These are phyloP conservation scores for Suhomyces prunicola DNA, from an alignment of 805 yeast species.

Conservation along the genomic window DNA sequence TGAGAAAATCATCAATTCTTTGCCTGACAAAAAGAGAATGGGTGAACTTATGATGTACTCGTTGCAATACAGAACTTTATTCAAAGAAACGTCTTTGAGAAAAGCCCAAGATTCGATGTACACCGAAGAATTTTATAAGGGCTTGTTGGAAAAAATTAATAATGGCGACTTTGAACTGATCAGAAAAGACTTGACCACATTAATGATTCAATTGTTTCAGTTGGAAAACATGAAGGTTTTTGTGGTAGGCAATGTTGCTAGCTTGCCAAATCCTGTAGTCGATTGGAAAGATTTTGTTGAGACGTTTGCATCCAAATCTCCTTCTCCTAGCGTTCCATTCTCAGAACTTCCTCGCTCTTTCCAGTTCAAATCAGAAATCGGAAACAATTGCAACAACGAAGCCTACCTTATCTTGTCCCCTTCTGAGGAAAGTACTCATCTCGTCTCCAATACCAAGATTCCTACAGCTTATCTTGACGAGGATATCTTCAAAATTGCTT, in stretches of 20 bases:
- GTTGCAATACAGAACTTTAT: conserved; percentile 50
- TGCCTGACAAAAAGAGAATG: conserved; percentile 62
- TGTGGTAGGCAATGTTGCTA: conserved; percentile 64
- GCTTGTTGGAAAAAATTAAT: conserved; percentile 44
- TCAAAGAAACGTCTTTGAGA: conserved; percentile 58
- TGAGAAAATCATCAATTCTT: conserved; percentile 55
- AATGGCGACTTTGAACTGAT: conserved; percentile 51
- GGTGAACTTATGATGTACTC: conserved; percentile 67
- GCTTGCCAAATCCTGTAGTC: conserved; percentile 53
- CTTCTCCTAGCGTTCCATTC: conserved; percentile 11
- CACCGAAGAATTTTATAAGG: conserved; percentile 56
- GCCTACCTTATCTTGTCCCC: conserved; percentile 73
- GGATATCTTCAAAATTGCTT: conserved; percentile 67
- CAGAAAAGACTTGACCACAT: conserved; percentile 46
- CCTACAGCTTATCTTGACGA: conserved; percentile 46
- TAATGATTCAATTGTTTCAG: conserved; percentile 52
- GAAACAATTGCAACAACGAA: conserved; percentile 46
- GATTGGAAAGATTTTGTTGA: conserved; percentile 49
- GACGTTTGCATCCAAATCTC: conserved; percentile 11
- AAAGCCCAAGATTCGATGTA: conserved; percentile 63
- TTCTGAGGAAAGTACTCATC: conserved; percentile 77
- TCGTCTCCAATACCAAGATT: conserved; percentile 56
- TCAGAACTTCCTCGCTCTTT: conserved; percentile 50
- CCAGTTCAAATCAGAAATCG: conserved; percentile 53
- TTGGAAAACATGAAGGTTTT: conserved; percentile 62